Percentiles rank a stretch among this genome's conserved stretches.
phyloP scores from a whole-genome alignment of 129 eudicot genomes.

The Centaurea solstitialis region DNA sequence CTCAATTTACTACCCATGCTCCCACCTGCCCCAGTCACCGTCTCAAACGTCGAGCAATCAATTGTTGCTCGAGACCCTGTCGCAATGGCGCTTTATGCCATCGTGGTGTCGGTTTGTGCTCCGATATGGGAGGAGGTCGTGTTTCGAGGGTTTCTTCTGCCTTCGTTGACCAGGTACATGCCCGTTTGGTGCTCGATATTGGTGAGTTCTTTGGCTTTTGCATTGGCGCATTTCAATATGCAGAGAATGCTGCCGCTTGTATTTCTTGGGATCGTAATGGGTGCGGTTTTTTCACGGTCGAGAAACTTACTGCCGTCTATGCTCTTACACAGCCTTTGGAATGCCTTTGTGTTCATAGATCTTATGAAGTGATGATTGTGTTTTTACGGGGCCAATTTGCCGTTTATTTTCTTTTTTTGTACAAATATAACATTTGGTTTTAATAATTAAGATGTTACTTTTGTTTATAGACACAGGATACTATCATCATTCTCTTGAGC shows the following conservation, averaged over 20 bases:
- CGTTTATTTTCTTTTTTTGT: not conserved
- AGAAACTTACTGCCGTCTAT: conserved; percentile 63
- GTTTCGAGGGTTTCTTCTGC: conserved; percentile 72
- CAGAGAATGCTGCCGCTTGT: conserved; percentile 70
- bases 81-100: conserved; percentile 60
- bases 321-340: conserved; percentile 76
- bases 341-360: conserved; percentile 74
- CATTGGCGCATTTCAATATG: conserved; percentile 68
- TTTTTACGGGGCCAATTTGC: conserved; percentile 8
- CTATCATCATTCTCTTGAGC: not conserved
- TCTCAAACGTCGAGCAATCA: conserved; percentile 68
- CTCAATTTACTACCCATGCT: conserved; percentile 49
- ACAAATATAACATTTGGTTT: conserved; percentile 15
- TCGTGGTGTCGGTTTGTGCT: conserved; percentile 67
- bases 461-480: not conserved
- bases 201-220: conserved; percentile 67
- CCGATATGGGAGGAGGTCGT: conserved; percentile 78
- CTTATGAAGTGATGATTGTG: conserved; percentile 49
- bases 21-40: conserved; percentile 57
- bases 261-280: conserved; percentile 64
- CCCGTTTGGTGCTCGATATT: conserved; percentile 71
- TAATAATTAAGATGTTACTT: not conserved
- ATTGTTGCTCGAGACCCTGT: conserved; percentile 67
- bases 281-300: conserved; percentile 60
- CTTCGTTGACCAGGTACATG: conserved; percentile 75